A percentile compares a stretch with the other conserved stretches of the same genome.
phyloP scores from a whole-genome alignment of 1,284 basidiomycete species.

The Apiotrichum gamsii region DNA sequence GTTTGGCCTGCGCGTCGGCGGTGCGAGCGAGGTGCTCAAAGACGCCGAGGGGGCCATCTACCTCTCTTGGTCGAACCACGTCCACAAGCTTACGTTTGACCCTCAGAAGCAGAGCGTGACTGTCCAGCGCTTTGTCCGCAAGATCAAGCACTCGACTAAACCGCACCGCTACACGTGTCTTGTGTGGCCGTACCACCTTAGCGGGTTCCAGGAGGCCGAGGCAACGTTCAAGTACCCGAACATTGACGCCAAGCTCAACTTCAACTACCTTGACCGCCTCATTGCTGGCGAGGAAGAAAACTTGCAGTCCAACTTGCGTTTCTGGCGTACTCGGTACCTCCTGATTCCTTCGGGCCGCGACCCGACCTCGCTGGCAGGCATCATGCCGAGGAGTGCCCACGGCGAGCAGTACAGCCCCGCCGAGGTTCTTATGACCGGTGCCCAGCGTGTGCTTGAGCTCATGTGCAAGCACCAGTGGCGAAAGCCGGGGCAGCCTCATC shows the following conservation, averaged over 20 bases:
- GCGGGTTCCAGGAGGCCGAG: constrained; percentile 72
- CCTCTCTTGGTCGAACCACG: constrained; percentile 90
- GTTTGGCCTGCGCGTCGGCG: constrained; percentile 52
- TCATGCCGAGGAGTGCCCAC: constrained; percentile 56
- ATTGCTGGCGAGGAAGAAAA: constrained; percentile 78
- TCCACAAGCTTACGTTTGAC: constrained; percentile 80
- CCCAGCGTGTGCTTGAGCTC: constrained; percentile 82
- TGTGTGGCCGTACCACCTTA: constrained; percentile 85
- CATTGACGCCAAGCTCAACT: constrained; percentile 40
- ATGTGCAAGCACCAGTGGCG: constrained; percentile 77
- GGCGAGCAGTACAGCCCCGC: constrained; percentile 74
- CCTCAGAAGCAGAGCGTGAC: constrained; percentile 74
- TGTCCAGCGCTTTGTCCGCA: constrained; percentile 77
- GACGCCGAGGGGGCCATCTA: constrained; percentile 69
- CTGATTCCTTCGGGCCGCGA: constrained; percentile 75
- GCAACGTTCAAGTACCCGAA: constrained; percentile 68
- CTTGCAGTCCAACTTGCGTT: constrained; percentile 72
- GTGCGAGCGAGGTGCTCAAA: constrained; percentile 66
- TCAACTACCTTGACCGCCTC: constrained; percentile 51
- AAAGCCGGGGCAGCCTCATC: constrained; percentile 54
- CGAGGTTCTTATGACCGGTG: constrained; percentile 80
- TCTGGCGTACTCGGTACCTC: constrained; percentile 93
- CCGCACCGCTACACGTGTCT: constrained; percentile 77
- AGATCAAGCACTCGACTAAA: constrained; percentile 57
- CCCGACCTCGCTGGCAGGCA: constrained; percentile 49